Conservation (phyloP, 2,329 filamentous ascomycete species). For the Geosmithia putterillii region DNA sequence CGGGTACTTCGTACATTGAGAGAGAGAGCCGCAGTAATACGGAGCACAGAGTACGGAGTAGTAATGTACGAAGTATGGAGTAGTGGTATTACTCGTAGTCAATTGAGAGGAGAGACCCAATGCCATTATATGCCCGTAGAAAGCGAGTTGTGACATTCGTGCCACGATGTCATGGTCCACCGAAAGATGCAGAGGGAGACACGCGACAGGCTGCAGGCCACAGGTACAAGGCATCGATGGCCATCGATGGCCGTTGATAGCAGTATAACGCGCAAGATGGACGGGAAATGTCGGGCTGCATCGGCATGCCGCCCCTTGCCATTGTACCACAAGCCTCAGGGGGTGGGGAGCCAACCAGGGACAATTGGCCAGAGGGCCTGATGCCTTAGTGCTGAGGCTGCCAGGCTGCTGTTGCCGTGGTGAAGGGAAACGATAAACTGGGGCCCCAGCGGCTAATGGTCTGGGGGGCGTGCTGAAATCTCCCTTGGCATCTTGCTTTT, state of each 20-base stretch:
- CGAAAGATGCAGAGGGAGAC: no score
- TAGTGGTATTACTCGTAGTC: no score
- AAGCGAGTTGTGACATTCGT: no score
- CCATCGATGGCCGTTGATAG: background rate
- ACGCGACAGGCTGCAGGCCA: background rate
- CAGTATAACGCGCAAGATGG: background rate
- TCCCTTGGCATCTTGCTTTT: background rate
- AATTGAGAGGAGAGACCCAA: no score
- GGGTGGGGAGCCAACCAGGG: background rate
- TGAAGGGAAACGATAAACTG: slow-evolving; percentile 1
- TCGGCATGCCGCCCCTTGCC: background rate
- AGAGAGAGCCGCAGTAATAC: background rate
- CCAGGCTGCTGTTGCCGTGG: slow-evolving; percentile 2
- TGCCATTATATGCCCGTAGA: no score
- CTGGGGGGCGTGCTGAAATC: background rate
- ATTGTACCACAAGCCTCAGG: background rate
- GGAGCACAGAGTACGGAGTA: no score
- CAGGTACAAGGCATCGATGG: no score
- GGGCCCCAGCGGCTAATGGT: background rate
- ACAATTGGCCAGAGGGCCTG: background rate
- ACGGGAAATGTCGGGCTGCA: background rate
- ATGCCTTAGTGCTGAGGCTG: slow-evolving; percentile 1
- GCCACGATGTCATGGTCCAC: background rate
- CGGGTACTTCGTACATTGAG: background rate
- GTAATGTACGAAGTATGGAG: no score